Percentiles rank a stretch among this genome's conserved stretches.
These are phyloP conservation scores for Byssochlamys sp. DNA, from an alignment of 2,329 filamentous ascomycete genomes.

Conservation along the genomic window DNA sequence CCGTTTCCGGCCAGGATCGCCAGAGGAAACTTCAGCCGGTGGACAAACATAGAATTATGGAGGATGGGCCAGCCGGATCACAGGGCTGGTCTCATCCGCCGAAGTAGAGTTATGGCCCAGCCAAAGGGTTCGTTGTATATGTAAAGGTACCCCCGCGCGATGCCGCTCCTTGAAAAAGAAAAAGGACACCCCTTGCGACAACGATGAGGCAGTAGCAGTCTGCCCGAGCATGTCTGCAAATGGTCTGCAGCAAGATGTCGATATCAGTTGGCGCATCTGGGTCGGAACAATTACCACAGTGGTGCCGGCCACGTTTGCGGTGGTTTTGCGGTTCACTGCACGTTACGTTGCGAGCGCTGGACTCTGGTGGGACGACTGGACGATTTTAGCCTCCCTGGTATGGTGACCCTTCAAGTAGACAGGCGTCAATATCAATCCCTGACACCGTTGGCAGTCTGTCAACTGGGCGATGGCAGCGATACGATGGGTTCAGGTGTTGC, in stretches of 20 bases:
- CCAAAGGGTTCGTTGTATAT: neutral
- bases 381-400: constrained; percentile 16
- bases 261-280: constrained; percentile 9
- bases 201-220: neutral
- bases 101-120: neutral
- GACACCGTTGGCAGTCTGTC: constrained; percentile 6
- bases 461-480: constrained; percentile 16
- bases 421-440: neutral
- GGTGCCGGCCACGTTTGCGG: constrained; percentile 15
- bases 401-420: neutral
- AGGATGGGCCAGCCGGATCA: neutral
- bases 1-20: neutral
- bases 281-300: constrained; percentile 16
- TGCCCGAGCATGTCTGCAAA: neutral
- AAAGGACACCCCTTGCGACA: neutral
- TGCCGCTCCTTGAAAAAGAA: neutral
- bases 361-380: constrained; percentile 23
- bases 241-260: neutral
- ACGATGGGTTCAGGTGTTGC: constrained; percentile 12
- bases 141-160: neutral
- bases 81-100: neutral
- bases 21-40: neutral
- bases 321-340: constrained; percentile 14
- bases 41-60: neutral
- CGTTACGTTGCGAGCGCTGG: constrained; percentile 12